These are phyloP conservation scores for Syncephalastrum contaminatum DNA, from an alignment of 371 early-diverging fungal species.

Conservation along the genomic window DNA sequence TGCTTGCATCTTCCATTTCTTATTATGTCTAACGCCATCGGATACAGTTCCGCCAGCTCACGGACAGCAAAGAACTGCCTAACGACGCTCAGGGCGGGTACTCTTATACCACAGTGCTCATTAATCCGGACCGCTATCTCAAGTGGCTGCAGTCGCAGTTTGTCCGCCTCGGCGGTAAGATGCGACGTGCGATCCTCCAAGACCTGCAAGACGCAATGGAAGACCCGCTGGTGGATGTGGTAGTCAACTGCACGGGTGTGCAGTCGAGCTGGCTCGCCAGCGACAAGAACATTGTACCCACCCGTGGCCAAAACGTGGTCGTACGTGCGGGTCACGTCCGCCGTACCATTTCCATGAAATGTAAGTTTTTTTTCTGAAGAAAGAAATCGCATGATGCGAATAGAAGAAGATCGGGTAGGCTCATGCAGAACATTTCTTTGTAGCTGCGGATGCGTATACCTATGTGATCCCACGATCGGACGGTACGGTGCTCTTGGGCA, in stretches of 20 bases:
- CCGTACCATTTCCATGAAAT: slow-evolving; percentile 41
- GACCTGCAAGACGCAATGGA: slow-evolving; percentile 38
- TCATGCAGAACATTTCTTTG: background rate
- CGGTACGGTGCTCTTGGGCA: slow-evolving; percentile 77
- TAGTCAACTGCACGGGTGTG: slow-evolving; percentile 74
- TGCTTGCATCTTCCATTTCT: slow-evolving; percentile 2
- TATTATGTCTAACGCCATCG: slow-evolving; percentile 1
- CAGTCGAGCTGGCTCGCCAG: slow-evolving; percentile 56
- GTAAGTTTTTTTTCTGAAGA: slow-evolving; percentile 10
- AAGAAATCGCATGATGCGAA: background rate
- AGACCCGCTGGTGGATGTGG: slow-evolving; percentile 33
- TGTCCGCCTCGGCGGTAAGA: slow-evolving; percentile 52
- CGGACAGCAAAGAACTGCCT: slow-evolving; percentile 43
- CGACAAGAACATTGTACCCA: slow-evolving; percentile 58
- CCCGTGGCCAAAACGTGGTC: slow-evolving; percentile 67
- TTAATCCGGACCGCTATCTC: slow-evolving; percentile 62
- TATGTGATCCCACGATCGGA: slow-evolving; percentile 78
- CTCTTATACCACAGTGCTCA: slow-evolving; percentile 51
- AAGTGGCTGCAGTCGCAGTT: slow-evolving; percentile 59
- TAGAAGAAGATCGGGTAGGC: background rate
- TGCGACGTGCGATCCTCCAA: slow-evolving; percentile 21
- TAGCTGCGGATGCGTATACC: slow-evolving; percentile 35
- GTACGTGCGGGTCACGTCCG: slow-evolving; percentile 65
- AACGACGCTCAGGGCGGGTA: slow-evolving; percentile 36
- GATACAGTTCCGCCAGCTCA: slow-evolving; percentile 31